These are phyloP conservation scores for Dysphania ambrosioides DNA, from an alignment of 148 eudicot genomes.

Conservation along the genomic window DNA sequence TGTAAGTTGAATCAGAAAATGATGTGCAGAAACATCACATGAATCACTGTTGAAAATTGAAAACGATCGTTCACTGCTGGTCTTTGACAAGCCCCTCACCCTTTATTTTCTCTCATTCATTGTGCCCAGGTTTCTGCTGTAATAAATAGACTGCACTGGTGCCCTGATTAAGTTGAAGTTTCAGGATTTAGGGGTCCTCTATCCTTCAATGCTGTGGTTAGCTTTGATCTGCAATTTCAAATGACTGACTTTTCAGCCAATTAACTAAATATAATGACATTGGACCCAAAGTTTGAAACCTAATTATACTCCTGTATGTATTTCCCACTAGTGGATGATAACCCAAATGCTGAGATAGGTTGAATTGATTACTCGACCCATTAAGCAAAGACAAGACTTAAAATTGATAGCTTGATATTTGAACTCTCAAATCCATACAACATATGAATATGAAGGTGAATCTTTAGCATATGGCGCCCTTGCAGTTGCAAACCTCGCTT, in stretches of 20 bases:
- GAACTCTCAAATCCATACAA: constrained; percentile 51
- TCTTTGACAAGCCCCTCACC: background rate
- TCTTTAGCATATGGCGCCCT: constrained; percentile 67
- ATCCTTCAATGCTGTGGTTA: background rate
- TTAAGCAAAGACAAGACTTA: too few relatives aligned
- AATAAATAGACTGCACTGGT: background rate
- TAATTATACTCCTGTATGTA: too few relatives aligned
- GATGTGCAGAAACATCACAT: constrained; percentile 11
- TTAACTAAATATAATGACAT: background rate
- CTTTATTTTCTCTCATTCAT: background rate
- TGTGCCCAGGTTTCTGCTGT: background rate
- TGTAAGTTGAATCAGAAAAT: background rate
- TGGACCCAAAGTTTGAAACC: too few relatives aligned
- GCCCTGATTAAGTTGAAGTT: background rate
- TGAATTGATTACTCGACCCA: too few relatives aligned
- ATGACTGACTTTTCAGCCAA: background rate
- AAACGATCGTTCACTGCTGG: background rate
- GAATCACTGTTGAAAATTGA: background rate
- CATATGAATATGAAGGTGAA: constrained; percentile 59
- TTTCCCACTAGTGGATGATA: too few relatives aligned
- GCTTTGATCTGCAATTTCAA: background rate
- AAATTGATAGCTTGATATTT: too few relatives aligned
- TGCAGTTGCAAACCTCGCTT: constrained; percentile 49
- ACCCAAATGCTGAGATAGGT: background rate
- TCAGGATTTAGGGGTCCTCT: background rate